Base-by-base conservation (phyloP, 78 protist species). In the Dictyostelium purpureum region DNA sequence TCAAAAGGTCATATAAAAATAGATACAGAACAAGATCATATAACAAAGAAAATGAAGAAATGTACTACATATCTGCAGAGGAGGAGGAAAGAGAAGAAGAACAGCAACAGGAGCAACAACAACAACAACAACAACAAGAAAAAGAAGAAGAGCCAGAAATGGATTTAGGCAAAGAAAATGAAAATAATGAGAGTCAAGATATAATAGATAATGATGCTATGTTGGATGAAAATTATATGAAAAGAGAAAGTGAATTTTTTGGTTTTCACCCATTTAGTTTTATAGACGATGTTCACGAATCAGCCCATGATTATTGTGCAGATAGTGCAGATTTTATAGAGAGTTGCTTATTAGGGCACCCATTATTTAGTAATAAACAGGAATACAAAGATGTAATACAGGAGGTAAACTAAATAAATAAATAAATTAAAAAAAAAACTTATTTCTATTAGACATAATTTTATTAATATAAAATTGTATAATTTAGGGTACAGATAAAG, bases 261-360 rank as follows among this genome's bases (percentile, higher is more conserved):
- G 12, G 37, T 31, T 85, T 52, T 70, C 92, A 85, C 16, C 92
- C 92, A 40, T 35, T 54, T n/a, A 66, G 75, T 56, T 73, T 85
- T 16, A 54, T 73, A 1, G 92, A 85, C 31, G 92, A 85, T 35
- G 40, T 85, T 4, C 38, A 59, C 11, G 82, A 73, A 61, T 73
- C 92, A 16, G 49, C 79, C 10, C 71, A 40, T 74, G 92, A 85
- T 14, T 71, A 71, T 67, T 71, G 67, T 35, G 92, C 92, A 2
- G 90, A 82, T 67, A 75, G 57, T 18, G 90, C 90, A 9, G 90
- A 82, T 42, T 70, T 37, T 40, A 71, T 70, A 6, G 90, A 82
- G 12, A 38, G 77, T 38, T 82, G 79, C 40, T 38, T 82, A 40
- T 35, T 18, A 4, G 77, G 69, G 6, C 90, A 82, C 35, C 75